A percentile compares a stretch with the other conserved stretches of the same genome.
Conservation (phyloP, 306 rosid species). For the Astragalus membranaceus region DNA sequence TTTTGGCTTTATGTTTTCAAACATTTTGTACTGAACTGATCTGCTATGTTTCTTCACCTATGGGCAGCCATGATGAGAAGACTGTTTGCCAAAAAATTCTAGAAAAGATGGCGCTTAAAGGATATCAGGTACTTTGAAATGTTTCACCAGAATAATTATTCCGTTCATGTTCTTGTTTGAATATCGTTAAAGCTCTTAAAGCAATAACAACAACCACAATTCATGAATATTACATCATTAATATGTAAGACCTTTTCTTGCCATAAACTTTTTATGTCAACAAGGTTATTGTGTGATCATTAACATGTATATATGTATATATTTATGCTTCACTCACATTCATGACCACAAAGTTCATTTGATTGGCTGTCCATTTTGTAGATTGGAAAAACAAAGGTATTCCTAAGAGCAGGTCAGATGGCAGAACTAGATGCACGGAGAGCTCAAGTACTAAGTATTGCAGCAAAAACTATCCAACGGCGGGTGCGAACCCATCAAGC, state of each 20-base stretch:
- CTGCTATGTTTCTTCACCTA: slow-evolving; percentile 17
- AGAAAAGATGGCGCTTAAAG: slow-evolving; percentile 79
- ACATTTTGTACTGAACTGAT: slow-evolving; percentile 14
- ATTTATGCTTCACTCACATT: slow-evolving; percentile 4
- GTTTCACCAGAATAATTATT: slow-evolving; percentile 12
- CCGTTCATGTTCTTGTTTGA: slow-evolving; percentile 1
- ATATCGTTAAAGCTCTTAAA: slow-evolving; percentile 4
- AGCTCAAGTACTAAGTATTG: slow-evolving; percentile 70
- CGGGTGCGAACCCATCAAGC: slow-evolving; percentile 80
- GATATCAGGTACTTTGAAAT: slow-evolving; percentile 76
- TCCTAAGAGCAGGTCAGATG: slow-evolving; percentile 99
- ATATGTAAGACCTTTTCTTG: slow-evolving; percentile 9
- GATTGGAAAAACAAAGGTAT: slow-evolving; percentile 94
- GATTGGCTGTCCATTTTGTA: slow-evolving; percentile 34
- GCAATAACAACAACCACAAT: neutral
- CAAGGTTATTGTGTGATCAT: neutral
- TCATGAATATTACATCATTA: slow-evolving; percentile 21
- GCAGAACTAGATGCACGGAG: slow-evolving; percentile 94
- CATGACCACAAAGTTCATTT: slow-evolving; percentile 20
- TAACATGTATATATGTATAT: neutral
- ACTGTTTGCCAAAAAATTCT: slow-evolving; percentile 62
- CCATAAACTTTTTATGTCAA: neutral
- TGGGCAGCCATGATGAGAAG: slow-evolving; percentile 75
- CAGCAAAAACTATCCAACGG: slow-evolving; percentile 84
- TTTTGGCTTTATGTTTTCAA: slow-evolving; percentile 9